phyloP scores from a whole-genome alignment of 1,284 basidiomycete species.

The Marasmius tenuissimus region DNA sequence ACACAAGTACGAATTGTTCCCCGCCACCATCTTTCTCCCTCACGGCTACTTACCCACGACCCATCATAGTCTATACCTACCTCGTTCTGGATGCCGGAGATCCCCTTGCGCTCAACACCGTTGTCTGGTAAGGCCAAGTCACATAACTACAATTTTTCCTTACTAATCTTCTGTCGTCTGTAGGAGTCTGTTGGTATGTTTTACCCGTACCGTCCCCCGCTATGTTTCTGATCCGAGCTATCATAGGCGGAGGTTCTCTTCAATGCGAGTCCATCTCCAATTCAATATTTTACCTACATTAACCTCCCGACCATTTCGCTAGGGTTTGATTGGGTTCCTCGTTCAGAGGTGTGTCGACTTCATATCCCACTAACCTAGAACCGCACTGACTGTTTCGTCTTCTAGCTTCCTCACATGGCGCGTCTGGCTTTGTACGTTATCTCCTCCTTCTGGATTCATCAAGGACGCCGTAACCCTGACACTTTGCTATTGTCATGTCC shows the following conservation, averaged over 20 bases:
- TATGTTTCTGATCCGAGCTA: background rate
- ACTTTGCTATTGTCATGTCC: background rate
- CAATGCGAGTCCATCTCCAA: background rate
- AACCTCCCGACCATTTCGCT: background rate
- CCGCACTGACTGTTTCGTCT: background rate
- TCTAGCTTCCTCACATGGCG: slow-evolving; percentile 1
- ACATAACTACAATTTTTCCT: too few species aligned
- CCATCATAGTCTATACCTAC: slow-evolving; percentile 1
- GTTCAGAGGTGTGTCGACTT: slow-evolving; percentile 1
- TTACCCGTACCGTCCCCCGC: background rate
- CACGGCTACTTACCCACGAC: background rate
- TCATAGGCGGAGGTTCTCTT: slow-evolving; percentile 6
- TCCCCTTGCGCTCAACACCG: background rate
- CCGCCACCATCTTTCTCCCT: background rate
- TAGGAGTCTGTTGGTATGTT: slow-evolving; percentile 4
- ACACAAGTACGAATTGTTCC: background rate
- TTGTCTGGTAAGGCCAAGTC: background rate
- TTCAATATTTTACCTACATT: background rate
- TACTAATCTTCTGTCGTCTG: background rate
- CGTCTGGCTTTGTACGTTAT: background rate
- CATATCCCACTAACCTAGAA: background rate
- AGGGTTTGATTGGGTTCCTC: slow-evolving; percentile 3
- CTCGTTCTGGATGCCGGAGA: background rate
- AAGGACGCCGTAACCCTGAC: background rate
- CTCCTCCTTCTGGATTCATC: background rate